Percentiles rank a stretch among this genome's conserved stretches.
These are phyloP conservation scores for Fusarium sp. DNA, from an alignment of 2,329 filamentous ascomycete species.

Conservation along the genomic window DNA sequence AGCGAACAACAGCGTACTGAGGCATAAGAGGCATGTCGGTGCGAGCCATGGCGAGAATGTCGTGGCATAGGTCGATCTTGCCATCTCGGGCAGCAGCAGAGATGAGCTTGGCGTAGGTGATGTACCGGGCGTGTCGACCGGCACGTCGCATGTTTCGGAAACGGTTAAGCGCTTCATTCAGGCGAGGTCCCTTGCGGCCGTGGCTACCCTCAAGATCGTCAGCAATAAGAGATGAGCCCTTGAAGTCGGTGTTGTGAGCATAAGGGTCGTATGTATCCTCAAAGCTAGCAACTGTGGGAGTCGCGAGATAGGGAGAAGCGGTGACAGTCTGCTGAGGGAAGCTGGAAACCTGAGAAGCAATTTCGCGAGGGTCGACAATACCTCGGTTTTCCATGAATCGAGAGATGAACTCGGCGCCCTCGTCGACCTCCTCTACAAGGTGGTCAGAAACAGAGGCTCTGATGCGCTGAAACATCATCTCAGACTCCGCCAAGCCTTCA, in stretches of 20 bases:
- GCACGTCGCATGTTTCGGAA: conserved; percentile 94
- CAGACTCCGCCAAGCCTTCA: conserved; percentile 81
- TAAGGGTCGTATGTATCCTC: conserved; percentile 94
- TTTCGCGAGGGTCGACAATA: conserved; percentile 64
- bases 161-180: conserved; percentile 82
- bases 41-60: conserved; percentile 89
- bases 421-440: conserved; percentile 82
- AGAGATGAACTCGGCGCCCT: conserved; percentile 76
- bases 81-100: conserved; percentile 85
- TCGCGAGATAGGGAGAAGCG: conserved; percentile 62
- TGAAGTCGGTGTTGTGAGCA: conserved; percentile 88
- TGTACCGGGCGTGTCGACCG: conserved; percentile 91
- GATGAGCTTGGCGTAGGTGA: conserved; percentile 96
- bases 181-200: conserved; percentile 74
- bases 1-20: conserved; percentile 87
- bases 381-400: conserved; percentile 66
- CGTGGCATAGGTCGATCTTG: conserved; percentile 82
- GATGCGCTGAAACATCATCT: conserved; percentile 87
- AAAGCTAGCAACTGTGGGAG: conserved; percentile 66
- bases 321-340: conserved; percentile 55
- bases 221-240: conserved; percentile 88
- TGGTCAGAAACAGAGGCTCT: conserved; percentile 68
- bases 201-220: conserved; percentile 86
- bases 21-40: conserved; percentile 85
- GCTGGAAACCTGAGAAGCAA: conserved; percentile 56